phyloP scores from a whole-genome alignment of 768 basidiomycete genomes.

The Mycena metata region DNA sequence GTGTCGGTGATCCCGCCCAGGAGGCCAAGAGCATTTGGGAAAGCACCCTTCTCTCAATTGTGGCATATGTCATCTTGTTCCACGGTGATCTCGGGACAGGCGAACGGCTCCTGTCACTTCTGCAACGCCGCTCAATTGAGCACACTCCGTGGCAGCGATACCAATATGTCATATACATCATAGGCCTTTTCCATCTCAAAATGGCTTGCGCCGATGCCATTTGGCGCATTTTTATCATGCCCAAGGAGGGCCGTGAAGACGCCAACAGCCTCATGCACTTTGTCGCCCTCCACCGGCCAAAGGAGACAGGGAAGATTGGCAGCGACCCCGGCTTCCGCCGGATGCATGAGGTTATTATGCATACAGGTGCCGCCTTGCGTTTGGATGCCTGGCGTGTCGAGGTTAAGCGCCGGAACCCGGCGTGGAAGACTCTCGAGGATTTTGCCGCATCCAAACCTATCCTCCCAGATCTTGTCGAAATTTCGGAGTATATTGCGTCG shows the following conservation, averaged over 20 bases:
- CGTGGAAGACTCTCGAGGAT: conserved; percentile 39
- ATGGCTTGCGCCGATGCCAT: conserved; percentile 48
- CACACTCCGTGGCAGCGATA: conserved; percentile 44
- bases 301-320: conserved; percentile 48
- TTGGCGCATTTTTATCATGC: conserved; percentile 42
- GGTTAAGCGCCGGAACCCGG: conserved; percentile 22
- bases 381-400: conserved; percentile 50
- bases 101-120: conserved; percentile 43
- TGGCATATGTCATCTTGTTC: conserved; percentile 30
- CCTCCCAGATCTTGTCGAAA: conserved; percentile 39
- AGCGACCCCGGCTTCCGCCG: conserved; percentile 51
- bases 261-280: conserved; percentile 39
- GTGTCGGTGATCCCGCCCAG: conserved; percentile 42
- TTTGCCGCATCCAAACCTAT: conserved; percentile 49
- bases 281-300: conserved; percentile 43
- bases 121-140: conserved; percentile 43
- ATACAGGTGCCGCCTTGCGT: conserved; percentile 43
- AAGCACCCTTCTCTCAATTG: conserved; percentile 36
- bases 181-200: conserved; percentile 49
- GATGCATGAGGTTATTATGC: conserved; percentile 53
- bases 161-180: conserved; percentile 50
- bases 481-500: conserved; percentile 42
- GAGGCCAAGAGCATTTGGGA: conserved; percentile 20
- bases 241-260: conserved; percentile 35
- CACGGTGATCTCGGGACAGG: conserved; percentile 47